Percentiles rank a stretch among this genome's conserved stretches.
Evolutionary conservation across 768 basidiomycete species (phyloP).

Genomic region (Leccinum olivaceopallidum): DNA sequence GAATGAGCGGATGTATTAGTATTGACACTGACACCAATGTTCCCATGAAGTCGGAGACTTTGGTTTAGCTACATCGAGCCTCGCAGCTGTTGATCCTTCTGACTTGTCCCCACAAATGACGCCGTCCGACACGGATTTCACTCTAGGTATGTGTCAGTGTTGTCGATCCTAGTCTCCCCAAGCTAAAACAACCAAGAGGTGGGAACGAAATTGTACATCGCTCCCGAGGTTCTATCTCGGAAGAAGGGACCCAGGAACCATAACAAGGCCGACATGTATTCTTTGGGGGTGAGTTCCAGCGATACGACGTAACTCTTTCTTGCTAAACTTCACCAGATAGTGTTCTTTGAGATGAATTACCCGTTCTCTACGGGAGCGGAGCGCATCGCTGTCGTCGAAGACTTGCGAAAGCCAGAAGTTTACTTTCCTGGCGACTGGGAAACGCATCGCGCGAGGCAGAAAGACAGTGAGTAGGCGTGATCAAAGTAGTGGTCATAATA

Average conservation of each 20-base stretch:
- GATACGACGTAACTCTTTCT: not conserved
- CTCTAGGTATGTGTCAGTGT: constrained; percentile 50
- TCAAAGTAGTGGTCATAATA: not conserved
- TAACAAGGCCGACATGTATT: constrained; percentile 92
- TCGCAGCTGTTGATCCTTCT: constrained; percentile 76
- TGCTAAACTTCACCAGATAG: constrained; percentile 54
- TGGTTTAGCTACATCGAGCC: constrained; percentile 82
- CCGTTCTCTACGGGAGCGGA: constrained; percentile 79
- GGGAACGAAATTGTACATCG: constrained; percentile 89
- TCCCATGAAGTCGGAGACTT: constrained; percentile 78
- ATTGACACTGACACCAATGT: not conserved
- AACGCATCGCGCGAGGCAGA: constrained; percentile 54
- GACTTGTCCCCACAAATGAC: constrained; percentile 52
- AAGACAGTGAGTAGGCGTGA: constrained; percentile 57
- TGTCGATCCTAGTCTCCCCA: not conserved
- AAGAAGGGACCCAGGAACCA: constrained; percentile 70
- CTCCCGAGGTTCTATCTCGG: constrained; percentile 80
- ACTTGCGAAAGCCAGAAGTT: constrained; percentile 69
- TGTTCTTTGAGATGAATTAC: constrained; percentile 98
- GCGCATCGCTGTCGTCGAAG: constrained; percentile 79
- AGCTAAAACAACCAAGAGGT: constrained; percentile 54
- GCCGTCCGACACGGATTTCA: constrained; percentile 66
- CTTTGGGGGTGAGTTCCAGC: constrained; percentile 68
- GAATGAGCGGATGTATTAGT: not conserved
- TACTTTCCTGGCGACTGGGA: constrained; percentile 82